phyloP scores from a whole-genome alignment of 331 rosid species.

The Pyracantha coccinea region DNA sequence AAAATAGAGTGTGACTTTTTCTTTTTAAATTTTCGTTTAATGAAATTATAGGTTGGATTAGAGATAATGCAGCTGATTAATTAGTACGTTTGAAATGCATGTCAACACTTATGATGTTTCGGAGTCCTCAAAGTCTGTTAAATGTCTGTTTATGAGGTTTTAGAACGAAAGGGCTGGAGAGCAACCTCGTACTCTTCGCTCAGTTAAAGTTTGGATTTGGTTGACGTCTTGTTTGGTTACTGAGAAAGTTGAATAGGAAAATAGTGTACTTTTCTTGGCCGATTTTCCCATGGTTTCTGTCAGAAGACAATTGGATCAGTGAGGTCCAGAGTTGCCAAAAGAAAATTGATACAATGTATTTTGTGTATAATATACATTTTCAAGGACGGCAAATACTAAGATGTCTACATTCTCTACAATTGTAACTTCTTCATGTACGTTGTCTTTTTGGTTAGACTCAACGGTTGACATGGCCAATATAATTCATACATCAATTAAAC shows the following conservation, averaged over 20 bases:
- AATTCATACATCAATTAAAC: no score
- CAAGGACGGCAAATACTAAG: no score
- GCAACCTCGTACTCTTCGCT: conserved; percentile 10
- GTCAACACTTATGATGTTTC: not conserved
- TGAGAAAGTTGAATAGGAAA: not conserved
- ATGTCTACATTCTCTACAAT: no score
- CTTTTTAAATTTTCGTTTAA: not conserved
- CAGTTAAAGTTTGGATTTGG: not conserved
- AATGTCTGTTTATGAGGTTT: not conserved
- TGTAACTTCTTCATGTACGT: no score
- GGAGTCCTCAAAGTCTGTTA: not conserved
- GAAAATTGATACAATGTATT: no score
- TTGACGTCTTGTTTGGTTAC: not conserved
- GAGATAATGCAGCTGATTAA: not conserved
- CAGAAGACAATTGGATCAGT: no score
- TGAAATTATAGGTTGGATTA: not conserved
- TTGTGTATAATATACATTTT: no score
- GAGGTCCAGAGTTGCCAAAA: no score
- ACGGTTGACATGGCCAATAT: no score
- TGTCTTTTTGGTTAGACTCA: no score
- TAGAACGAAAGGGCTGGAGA: not conserved
- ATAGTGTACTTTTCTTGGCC: not conserved
- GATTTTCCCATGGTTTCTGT: not conserved
- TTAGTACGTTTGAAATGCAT: not conserved
- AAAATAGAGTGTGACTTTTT: not conserved